Evolutionary conservation across 2,329 filamentous ascomycete species (phyloP).

Genomic region (Graphilbum fragrans): DNA sequence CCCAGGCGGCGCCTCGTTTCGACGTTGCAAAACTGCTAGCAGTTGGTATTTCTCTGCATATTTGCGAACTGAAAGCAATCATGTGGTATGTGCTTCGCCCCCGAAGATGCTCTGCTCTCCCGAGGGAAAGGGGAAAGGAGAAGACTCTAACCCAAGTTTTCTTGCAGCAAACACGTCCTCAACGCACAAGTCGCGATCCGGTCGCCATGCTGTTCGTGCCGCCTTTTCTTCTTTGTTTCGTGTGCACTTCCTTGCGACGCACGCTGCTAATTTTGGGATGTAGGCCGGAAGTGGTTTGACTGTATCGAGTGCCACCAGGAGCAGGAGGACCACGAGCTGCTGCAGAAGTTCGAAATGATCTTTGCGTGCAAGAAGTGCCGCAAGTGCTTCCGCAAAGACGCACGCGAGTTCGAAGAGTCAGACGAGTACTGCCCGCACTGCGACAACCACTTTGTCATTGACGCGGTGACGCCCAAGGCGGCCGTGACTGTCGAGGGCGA

Average conservation of each 20-base stretch:
- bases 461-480: conserved; percentile 74
- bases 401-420: conserved; percentile 82
- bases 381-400: conserved; percentile 94
- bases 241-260: background rate
- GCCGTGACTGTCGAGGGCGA: conserved; percentile 81
- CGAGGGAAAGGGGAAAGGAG: no score
- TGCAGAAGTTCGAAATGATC: conserved; percentile 73
- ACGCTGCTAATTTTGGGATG: background rate
- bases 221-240: background rate
- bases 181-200: conserved; percentile 97
- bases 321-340: conserved; percentile 61
- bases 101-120: no score
- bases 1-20: no score
- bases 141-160: background rate
- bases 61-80: no score
- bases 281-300: conserved; percentile 96
- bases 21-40: no score
- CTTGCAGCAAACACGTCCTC: conserved; percentile 80
- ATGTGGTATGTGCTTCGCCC: background rate
- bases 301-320: conserved; percentile 91
- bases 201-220: conserved; percentile 75
- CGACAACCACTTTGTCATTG: conserved; percentile 95
- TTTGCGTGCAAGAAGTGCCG: conserved; percentile 99
- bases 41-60: no score
- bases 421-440: conserved; percentile 99